Evolutionary conservation across 2,329 filamentous ascomycete species (phyloP).

Genomic region (Elsinoe arachidis): DNA sequence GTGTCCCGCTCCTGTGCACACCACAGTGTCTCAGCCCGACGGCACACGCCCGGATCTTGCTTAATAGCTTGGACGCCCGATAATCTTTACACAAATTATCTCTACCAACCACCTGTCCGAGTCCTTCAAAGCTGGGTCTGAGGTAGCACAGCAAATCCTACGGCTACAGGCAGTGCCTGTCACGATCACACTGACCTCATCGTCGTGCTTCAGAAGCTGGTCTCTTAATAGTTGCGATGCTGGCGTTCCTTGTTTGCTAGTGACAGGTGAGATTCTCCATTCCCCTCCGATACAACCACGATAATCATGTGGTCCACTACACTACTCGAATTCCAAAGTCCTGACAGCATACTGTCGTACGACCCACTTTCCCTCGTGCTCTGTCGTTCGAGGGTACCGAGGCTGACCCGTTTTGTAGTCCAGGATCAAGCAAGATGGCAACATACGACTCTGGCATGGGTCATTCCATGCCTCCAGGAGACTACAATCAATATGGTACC

Average conservation of each 20-base stretch:
- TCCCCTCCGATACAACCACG: not conserved
- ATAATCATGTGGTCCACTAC: slow-evolving; percentile 4
- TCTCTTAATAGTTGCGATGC: slow-evolving; percentile 9
- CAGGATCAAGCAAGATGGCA: not conserved
- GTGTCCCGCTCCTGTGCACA: not conserved
- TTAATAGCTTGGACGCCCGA: not conserved
- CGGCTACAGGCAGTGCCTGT: slow-evolving; percentile 2
- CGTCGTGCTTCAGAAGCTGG: not conserved
- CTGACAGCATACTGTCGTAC: not conserved
- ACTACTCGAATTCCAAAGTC: slow-evolving; percentile 1
- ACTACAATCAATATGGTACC: slow-evolving; percentile 8
- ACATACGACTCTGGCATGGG: not conserved
- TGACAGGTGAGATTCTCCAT: slow-evolving; percentile 7
- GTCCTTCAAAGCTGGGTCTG: not conserved
- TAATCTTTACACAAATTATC: slow-evolving; percentile 4
- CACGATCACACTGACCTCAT: not conserved
- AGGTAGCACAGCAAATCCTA: not conserved
- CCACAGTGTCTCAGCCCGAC: not conserved
- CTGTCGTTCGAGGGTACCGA: not conserved
- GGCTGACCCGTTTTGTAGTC: not conserved
- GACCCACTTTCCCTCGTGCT: not conserved
- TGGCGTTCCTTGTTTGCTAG: slow-evolving; percentile 7
- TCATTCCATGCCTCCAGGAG: not conserved
- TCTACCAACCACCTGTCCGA: not conserved
- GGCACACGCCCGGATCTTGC: not conserved